phyloP scores from a whole-genome alignment of 768 basidiomycete genomes.

The Termitomyces sp. region DNA sequence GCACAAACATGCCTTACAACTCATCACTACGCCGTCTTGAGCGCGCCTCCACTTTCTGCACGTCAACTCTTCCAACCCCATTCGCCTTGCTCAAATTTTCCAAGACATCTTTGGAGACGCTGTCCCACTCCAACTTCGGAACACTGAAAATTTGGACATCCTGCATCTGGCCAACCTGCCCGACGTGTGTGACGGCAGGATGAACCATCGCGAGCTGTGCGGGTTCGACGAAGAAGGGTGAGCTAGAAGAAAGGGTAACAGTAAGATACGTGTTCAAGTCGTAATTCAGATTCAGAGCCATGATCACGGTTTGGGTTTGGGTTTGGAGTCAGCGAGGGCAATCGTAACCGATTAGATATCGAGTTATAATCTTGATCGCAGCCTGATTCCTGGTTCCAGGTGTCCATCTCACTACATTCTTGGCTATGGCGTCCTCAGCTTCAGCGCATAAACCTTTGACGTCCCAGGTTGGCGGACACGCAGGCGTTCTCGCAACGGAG shows the following conservation, averaged over 20 bases:
- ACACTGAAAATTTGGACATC: slow-evolving; percentile 26
- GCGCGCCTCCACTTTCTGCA: slow-evolving; percentile 19
- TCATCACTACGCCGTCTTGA: slow-evolving; percentile 22
- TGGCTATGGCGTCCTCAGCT: background rate
- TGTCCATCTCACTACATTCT: background rate
- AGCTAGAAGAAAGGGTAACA: slow-evolving; percentile 19
- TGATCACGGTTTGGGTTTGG: background rate
- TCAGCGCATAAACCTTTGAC: slow-evolving; percentile 10
- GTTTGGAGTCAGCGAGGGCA: too few relatives aligned
- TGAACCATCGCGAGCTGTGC: slow-evolving; percentile 17
- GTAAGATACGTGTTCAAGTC: slow-evolving; percentile 21
- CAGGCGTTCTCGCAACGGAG: slow-evolving; percentile 62
- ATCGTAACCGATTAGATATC: background rate
- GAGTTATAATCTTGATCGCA: background rate
- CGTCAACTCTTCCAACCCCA: slow-evolving; percentile 22
- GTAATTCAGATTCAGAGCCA: slow-evolving; percentile 18
- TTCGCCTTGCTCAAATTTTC: slow-evolving; percentile 13
- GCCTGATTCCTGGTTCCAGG: too few relatives aligned
- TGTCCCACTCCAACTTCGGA: slow-evolving; percentile 22
- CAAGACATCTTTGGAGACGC: slow-evolving; percentile 17
- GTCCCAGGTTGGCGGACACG: slow-evolving; percentile 73
- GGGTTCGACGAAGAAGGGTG: slow-evolving; percentile 16
- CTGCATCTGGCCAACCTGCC: slow-evolving; percentile 24
- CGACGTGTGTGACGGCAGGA: slow-evolving; percentile 22
- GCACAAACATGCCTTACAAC: slow-evolving; percentile 6